Evolutionary conservation across 2,329 filamentous ascomycete genomes (phyloP), one percentile per base, ranked within the genome.

Genomic region (Aspergillus sergii): DNA sequence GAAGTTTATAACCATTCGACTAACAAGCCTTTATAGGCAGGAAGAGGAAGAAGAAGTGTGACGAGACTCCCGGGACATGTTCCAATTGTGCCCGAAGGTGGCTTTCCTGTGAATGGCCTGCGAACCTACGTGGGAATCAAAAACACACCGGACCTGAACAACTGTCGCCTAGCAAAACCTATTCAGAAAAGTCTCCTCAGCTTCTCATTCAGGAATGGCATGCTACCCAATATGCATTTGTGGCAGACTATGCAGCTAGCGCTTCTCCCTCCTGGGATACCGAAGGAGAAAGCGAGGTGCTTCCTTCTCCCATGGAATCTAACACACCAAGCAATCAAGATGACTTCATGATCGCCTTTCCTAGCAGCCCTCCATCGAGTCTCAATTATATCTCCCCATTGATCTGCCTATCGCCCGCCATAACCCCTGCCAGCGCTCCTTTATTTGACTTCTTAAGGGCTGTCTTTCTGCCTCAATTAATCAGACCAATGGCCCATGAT

Each of bases 41-140:
- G 7, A 62, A 57, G 19, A 58, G 70, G 21, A 73, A 71, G 60
- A 72, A 72, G 60, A 72, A 73, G 57, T 73, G 72, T 14, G 71
- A 73, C 16, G 70, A 73, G 60, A 64, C 56, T 16, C 61, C 23
- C 1, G 19, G 12, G 1, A 57, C 51, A 16, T 73, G 72, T 16
- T 30, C 61, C 1, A 73, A 72, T 46, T 73, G 72, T 21, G 36
- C 58, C 9, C 66, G 55, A 50, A 58, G 57, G 30, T 56, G 53
- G 9, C 41, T 69, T 3, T 19, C 61, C 16, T 73, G 70, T 46
- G 36, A 66, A 43, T 72, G 71, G 71, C 63, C 58, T 36, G 36
- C 1, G 26, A 1, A 26, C n/a, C 36, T 34, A 19, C 1, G 28
- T 36, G 16, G n/a, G 19, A 53, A 19, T 28, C 28, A 10, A n/a